phyloP scores from a whole-genome alignment of 2,329 filamentous ascomycete genomes.

The Trichophyton rubrum region DNA sequence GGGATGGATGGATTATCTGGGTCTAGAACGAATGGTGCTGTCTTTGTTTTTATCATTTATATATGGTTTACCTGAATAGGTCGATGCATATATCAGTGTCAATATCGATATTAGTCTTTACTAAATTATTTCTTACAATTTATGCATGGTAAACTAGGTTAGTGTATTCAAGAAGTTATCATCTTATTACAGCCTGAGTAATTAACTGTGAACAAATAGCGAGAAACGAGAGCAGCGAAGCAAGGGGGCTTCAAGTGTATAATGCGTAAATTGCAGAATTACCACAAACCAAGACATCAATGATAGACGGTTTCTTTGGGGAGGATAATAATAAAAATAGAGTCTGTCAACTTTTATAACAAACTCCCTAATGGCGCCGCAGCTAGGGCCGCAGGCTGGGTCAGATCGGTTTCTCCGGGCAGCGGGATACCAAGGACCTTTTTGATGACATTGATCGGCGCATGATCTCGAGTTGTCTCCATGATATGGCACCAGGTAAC shows the following conservation, averaged over 20 bases:
- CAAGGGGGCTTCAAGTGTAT: too few relatives aligned
- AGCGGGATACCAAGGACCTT: neutral
- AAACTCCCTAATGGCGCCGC: neutral
- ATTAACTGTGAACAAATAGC: neutral
- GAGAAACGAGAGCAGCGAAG: too few relatives aligned
- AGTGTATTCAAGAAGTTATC: neutral
- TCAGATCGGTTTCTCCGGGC: neutral
- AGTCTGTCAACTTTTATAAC: neutral
- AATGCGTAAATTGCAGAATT: too few relatives aligned
- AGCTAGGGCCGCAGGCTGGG: neutral
- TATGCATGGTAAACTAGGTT: neutral
- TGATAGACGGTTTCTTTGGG: neutral
- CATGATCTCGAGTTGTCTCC: slow-evolving; percentile 65
- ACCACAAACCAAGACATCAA: neutral
- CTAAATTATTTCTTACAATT: neutral
- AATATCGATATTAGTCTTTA: neutral
- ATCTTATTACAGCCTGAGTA: neutral
- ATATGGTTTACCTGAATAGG: neutral
- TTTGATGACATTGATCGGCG: slow-evolving; percentile 48
- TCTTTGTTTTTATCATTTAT: neutral
- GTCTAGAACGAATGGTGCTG: neutral
- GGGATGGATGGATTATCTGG: neutral
- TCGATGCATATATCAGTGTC: neutral
- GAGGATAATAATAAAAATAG: neutral
- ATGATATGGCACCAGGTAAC: slow-evolving; percentile 75